Evolutionary conservation across 108 stramenopile genomes (phyloP).

Genomic region (Epithemia pelagica): DNA sequence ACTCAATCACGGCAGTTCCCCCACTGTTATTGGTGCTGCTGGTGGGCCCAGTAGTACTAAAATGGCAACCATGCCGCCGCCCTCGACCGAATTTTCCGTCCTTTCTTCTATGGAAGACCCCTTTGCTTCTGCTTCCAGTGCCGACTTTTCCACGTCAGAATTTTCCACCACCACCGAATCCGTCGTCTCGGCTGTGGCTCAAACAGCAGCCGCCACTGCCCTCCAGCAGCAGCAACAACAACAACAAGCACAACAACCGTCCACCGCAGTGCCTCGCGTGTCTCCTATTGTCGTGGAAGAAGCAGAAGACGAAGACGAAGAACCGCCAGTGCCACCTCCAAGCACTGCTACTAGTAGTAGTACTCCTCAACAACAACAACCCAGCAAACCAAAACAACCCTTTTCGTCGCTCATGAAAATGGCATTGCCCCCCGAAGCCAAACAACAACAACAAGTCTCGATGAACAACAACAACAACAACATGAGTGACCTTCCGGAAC

Average conservation of each 20-base stretch:
- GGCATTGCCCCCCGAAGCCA: neutral
- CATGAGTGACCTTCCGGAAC: neutral
- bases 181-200: neutral
- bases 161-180: neutral
- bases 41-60: neutral
- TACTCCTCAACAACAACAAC: neutral
- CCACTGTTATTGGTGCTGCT: neutral
- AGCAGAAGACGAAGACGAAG: neutral
- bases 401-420: neutral
- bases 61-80: neutral
- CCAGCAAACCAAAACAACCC: neutral
- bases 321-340: neutral
- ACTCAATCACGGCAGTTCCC: neutral
- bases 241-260: no score
- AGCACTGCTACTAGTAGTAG: neutral
- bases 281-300: neutral
- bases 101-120: neutral
- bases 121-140: no score
- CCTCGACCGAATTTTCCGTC: neutral
- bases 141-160: neutral
- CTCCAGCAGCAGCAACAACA: no score
- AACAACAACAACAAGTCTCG: conserved; percentile 1
- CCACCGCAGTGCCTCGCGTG: no score
- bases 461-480: neutral
- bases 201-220: neutral